Base-by-base conservation (phyloP, 805 yeast species). In the Nakazawaea wickerhamii region DNA sequence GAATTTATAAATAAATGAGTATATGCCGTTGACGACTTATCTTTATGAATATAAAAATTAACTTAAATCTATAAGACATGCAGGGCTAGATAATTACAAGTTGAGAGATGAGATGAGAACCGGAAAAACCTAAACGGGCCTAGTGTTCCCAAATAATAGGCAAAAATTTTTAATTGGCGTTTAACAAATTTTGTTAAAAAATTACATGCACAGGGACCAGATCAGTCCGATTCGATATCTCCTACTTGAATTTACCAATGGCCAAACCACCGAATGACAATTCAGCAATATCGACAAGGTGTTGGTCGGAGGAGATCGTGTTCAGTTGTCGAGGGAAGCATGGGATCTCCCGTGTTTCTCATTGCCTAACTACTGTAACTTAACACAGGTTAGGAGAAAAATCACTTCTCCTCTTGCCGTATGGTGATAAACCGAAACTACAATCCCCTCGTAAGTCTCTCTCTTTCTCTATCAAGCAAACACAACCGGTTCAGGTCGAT, bases 151-250 rank as follows among this genome's bases (percentile, higher is more conserved):
- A n/a, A n/a, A n/a, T n/a, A n/a, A n/a, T n/a, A n/a, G n/a, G n/a
- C n/a, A n/a, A n/a, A n/a, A n/a, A n/a, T n/a, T n/a, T n/a, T n/a
- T n/a, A n/a, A 3, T 3, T 25, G 27, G 27, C 3, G 3, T 9
- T 25, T 25, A 2, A 13, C 13, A 13, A 9, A 9, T 25, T 25
- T 9, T 13, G 3, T 10, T 9, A 25, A 25, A 25, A 25, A 25
- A 25, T 25, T 25, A 25, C 13, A 13, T 10, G 13, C 27, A 13
- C 27, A 25, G 13, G 27, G 27, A 9, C n/a, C 35, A 31, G 14
- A 31, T 8, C 22, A 10, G 22, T 19, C 35, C 35, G 35, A 31
- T 31, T 31, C 35, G 35, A 31, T 31, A 31, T 17, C 35, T 31
- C 35, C 35, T n/a, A n/a, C n/a, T n/a, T n/a, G n/a, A n/a, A n/a